These are phyloP conservation scores for Rhizophora mangle DNA, from an alignment of 345 rosid genomes.

Conservation along the genomic window DNA sequence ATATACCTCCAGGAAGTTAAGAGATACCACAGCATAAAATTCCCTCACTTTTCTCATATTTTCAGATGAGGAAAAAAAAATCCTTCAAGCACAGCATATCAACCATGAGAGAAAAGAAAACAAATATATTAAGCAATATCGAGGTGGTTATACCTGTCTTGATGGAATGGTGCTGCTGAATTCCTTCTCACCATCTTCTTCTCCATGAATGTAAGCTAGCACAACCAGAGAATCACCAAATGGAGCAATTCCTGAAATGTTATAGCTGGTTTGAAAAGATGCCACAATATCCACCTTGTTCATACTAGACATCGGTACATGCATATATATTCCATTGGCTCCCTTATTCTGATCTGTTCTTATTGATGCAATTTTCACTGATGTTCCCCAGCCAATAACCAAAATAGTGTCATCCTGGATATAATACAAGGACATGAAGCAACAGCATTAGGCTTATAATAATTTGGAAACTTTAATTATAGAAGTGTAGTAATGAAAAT, in stretches of 20 bases:
- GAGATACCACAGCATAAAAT: no score
- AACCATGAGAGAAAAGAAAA: neutral
- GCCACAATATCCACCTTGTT: constrained; percentile 96
- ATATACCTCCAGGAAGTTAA: no score
- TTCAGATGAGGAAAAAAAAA: no score
- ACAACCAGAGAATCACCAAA: constrained; percentile 98
- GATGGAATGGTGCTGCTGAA: constrained; percentile 61
- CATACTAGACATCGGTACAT: constrained; percentile 49
- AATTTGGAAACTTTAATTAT: neutral
- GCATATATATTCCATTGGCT: constrained; percentile 63
- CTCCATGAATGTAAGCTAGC: constrained; percentile 83
- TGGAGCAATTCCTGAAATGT: constrained; percentile 99
- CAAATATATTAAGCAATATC: neutral
- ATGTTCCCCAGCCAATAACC: constrained; percentile 98
- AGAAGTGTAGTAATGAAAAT: neutral
- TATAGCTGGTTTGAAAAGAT: constrained; percentile 95
- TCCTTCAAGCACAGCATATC: neutral
- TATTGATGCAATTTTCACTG: constrained; percentile 89
- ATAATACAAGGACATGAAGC: constrained; percentile 14
- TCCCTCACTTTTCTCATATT: no score
- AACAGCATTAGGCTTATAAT: constrained; percentile 4
- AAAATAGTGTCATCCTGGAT: constrained; percentile 79
- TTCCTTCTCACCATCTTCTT: constrained; percentile 81
- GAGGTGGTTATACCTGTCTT: constrained; percentile 60
- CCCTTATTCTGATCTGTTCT: constrained; percentile 53